Evolutionary conservation across 768 basidiomycete genomes (phyloP), one percentile per base, ranked within the genome.

Genomic region (Crucibulum laeve): DNA sequence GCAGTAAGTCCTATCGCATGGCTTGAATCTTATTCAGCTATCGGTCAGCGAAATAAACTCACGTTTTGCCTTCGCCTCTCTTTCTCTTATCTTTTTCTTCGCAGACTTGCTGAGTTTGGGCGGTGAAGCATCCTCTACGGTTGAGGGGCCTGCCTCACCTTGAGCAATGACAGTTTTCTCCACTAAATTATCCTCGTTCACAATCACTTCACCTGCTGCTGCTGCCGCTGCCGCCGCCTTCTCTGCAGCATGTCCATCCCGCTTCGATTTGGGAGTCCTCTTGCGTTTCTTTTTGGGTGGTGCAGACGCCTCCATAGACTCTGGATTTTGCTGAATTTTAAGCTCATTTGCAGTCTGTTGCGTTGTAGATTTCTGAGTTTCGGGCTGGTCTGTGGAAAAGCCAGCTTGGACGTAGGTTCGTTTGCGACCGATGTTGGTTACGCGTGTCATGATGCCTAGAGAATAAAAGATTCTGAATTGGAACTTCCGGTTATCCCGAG

Each of bases 381-480:
- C 35, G 25, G 45, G 26, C 35, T 26, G 39, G 32, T 55, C 51
- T 6, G 52, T 46, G 17, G 58, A 53, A 50, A 84, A 77, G 0
- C 77, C 80, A 11, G 86, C 82, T 47, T 89, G 70, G 11, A 88
- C 49, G 54, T 87, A 79, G 4, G 79, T 82, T 39, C 87, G 68
- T 58, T 90, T 91, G 42, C 75, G 72, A n/a, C 81, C 82, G 59
- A 89, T 73, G 52, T 79, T 81, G 6, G 88, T 87, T 44, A 81
- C 66, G 33, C 87, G 77, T 11, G 87, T 88, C 87, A 90, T 89
- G 36, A 24, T 15, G n/a, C n/a, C n/a, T n/a, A n/a, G n/a, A n/a
- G n/a, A n/a, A n/a, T n/a, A n/a, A n/a, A n/a, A n/a, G n/a, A n/a
- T n/a, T n/a, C n/a, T n/a, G n/a, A n/a, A n/a, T n/a, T n/a, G n/a